phyloP scores from a whole-genome alignment of 2,329 filamentous ascomycete genomes.

The Alternaria solani region DNA sequence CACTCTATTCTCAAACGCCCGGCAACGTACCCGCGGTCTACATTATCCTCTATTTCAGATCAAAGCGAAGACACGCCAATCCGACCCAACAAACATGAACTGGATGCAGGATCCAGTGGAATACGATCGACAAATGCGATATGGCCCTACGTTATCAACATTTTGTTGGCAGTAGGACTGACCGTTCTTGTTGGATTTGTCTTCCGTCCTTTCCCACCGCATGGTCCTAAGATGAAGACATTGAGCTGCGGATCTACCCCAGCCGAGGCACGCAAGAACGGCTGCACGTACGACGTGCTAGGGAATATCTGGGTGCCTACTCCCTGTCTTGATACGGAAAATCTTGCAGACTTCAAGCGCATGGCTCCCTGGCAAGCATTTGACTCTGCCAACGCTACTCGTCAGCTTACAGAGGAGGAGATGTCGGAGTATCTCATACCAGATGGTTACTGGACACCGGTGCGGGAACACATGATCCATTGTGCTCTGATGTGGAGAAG shows the following conservation, averaged over 20 bases:
- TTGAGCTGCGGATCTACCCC: conserved; percentile 9
- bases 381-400: conserved; percentile 13
- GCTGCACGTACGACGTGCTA: neutral
- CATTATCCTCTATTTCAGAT: neutral
- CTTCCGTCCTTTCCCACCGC: conserved; percentile 5
- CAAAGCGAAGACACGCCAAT: neutral
- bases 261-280: neutral
- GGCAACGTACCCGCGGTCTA: neutral
- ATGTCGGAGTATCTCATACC: conserved; percentile 13
- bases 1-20: neutral
- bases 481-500: neutral
- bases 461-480: conserved; percentile 10
- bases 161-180: conserved; percentile 7
- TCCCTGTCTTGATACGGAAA: neutral
- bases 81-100: neutral
- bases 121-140: neutral
- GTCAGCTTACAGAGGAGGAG: conserved; percentile 11
- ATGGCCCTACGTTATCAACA: neutral
- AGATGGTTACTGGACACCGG: conserved; percentile 13
- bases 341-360: neutral
- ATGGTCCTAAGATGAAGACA: conserved; percentile 8
- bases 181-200: conserved; percentile 11
- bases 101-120: neutral
- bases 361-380: neutral
- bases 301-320: neutral